Percentiles rank a stretch among this genome's conserved stretches.
Evolutionary conservation across 2,329 filamentous ascomycete genomes (phyloP).

Genomic region (Diaporthe nobilis): DNA sequence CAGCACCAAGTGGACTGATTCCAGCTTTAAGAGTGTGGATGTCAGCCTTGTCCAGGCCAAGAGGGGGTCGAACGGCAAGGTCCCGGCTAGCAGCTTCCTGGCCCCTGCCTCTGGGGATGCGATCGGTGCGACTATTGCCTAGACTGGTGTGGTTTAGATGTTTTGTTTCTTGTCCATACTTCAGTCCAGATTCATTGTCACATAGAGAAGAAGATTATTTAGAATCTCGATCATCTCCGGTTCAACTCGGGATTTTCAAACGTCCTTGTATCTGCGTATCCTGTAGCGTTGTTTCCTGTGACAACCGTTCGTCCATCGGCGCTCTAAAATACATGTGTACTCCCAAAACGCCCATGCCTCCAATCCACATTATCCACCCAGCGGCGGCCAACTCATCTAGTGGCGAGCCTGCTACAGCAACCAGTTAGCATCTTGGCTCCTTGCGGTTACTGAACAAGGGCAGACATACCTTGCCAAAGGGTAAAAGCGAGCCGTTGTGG

Average conservation of each 20-base stretch:
- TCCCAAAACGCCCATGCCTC: not conserved
- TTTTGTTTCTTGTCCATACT: conserved; percentile 9
- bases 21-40: conserved; percentile 56
- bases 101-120: conserved; percentile 53
- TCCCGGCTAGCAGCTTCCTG: conserved; percentile 58
- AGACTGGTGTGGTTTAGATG: not conserved
- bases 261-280: not conserved
- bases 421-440: fast-evolving
- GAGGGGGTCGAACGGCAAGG: conserved; percentile 55
- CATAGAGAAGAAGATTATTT: not conserved
- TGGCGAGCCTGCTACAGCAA: not conserved
- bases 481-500: not conserved
- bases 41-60: conserved; percentile 53
- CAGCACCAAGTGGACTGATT: conserved; percentile 55
- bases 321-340: not conserved
- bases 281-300: too few species aligned
- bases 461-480: not conserved
- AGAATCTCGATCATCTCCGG: not conserved
- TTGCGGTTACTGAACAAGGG: too few species aligned
- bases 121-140: conserved; percentile 56
- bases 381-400: not conserved
- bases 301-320: not conserved
- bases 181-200: not conserved
- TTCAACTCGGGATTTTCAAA: not conserved
- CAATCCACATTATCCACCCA: not conserved